Evolutionary conservation across 2,329 filamentous ascomycete species (phyloP).

Genomic region (Mycosphaerella arachidis): DNA sequence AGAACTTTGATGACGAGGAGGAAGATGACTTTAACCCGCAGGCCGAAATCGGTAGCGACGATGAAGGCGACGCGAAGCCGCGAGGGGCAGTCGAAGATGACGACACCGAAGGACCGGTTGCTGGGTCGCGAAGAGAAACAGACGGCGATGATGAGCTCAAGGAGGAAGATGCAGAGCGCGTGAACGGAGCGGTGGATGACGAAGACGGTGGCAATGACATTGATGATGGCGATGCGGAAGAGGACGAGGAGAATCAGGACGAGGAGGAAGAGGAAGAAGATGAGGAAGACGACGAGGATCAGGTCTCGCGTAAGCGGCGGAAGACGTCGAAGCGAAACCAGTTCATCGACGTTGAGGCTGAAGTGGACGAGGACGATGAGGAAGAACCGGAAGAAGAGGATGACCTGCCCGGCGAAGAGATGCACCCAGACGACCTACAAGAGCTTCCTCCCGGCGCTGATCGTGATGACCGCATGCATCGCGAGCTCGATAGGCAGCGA

Average conservation of each 20-base stretch:
- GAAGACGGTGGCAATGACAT: slow-evolving; percentile 50
- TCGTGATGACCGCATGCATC: slow-evolving; percentile 85
- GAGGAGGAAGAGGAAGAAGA: slow-evolving; percentile 39
- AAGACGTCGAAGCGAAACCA: slow-evolving; percentile 66
- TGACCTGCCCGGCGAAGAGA: slow-evolving; percentile 77
- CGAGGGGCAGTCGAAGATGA: slow-evolving; percentile 35
- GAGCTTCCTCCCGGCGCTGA: slow-evolving; percentile 69
- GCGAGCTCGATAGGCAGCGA: slow-evolving; percentile 87
- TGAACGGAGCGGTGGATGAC: slow-evolving; percentile 36
- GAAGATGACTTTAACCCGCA: slow-evolving; percentile 89
- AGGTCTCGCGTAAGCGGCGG: slow-evolving; percentile 74
- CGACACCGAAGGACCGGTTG: slow-evolving; percentile 17
- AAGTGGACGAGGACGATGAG: slow-evolving; percentile 91
- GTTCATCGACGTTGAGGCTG: slow-evolving; percentile 97
- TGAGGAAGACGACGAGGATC: slow-evolving; percentile 45
- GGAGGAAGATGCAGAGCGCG: slow-evolving; percentile 51
- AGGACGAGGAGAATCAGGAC: slow-evolving; percentile 60
- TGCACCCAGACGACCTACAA: slow-evolving; percentile 83
- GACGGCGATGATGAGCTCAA: slow-evolving; percentile 49
- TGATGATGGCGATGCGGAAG: slow-evolving; percentile 53
- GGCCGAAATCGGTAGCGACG: slow-evolving; percentile 68
- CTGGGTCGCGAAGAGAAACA: slow-evolving; percentile 24
- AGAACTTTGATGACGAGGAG: slow-evolving; percentile 57
- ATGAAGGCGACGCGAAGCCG: slow-evolving; percentile 48
- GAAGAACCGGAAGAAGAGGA: slow-evolving; percentile 85